Percentiles rank a stretch among this genome's conserved stretches.
Evolutionary conservation across 2,329 filamentous ascomycete genomes (phyloP).

Genomic region (Cadophora sp.): DNA sequence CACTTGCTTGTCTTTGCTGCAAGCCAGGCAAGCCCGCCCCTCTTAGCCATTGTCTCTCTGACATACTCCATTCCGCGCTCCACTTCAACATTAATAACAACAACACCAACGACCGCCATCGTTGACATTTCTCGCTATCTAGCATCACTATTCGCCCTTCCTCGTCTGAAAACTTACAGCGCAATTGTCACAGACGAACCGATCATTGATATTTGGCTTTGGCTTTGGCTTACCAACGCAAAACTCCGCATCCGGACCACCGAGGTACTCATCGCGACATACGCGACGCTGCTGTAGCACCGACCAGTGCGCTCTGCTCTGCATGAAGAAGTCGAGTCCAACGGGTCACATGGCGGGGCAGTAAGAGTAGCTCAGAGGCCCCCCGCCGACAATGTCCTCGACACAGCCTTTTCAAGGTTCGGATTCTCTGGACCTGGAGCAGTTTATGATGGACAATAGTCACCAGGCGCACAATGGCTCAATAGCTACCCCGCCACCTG

Average conservation of each 20-base stretch:
- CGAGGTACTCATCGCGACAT: neutral
- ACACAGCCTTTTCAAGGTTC: slow-evolving; percentile 11
- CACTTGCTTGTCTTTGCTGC: too few species aligned
- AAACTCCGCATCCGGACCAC: neutral
- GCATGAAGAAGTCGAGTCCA: neutral
- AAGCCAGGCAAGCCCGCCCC: too few species aligned
- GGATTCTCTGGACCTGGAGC: slow-evolving; percentile 38
- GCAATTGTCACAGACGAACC: neutral
- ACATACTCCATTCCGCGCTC: too few species aligned
- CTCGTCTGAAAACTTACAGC: neutral
- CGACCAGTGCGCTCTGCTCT: neutral
- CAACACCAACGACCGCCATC: too few species aligned
- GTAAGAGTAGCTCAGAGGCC: slow-evolving; percentile 5
- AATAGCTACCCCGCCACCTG: slow-evolving; percentile 37
- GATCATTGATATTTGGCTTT: too few species aligned
- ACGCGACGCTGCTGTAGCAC: neutral
- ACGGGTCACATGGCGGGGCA: slow-evolving; percentile 13
- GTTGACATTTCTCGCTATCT: too few species aligned
- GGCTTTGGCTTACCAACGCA: too few species aligned
- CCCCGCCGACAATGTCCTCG: slow-evolving; percentile 12
- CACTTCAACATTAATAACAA: too few species aligned
- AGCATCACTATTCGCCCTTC: neutral
- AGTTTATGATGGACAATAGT: slow-evolving; percentile 41
- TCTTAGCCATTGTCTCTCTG: too few species aligned
- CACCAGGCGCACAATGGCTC: slow-evolving; percentile 30